Conservation (phyloP, 208 protist genomes). For the Tritrichomonas foetus region DNA sequence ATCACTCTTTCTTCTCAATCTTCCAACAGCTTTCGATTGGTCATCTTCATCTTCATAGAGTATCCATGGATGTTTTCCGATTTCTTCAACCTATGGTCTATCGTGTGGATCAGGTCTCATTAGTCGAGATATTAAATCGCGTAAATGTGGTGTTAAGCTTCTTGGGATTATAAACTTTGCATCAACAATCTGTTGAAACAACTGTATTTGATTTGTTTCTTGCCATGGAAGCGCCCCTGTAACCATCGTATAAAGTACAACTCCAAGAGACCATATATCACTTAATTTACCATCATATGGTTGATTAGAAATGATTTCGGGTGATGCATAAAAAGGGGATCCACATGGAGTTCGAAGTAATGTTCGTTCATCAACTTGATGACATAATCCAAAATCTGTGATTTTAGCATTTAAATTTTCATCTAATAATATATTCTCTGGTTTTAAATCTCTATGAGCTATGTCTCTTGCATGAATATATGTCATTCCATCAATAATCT, state of each 20-base stretch:
- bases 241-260: neutral
- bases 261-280: neutral
- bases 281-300: neutral
- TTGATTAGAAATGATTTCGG: neutral
- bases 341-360: neutral
- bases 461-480: conserved; percentile 43
- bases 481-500: conserved; percentile 27
- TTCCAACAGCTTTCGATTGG: too few relatives aligned
- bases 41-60: too few relatives aligned
- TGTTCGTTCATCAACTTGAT: neutral
- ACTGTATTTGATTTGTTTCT: neutral
- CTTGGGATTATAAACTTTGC: neutral
- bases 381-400: conserved; percentile 4
- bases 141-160: neutral
- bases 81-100: neutral
- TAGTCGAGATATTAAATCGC: neutral
- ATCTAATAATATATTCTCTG: neutral
- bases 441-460: conserved; percentile 46
- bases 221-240: neutral
- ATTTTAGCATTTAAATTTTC: neutral
- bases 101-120: neutral
- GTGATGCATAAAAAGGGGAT: neutral
- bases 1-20: too few relatives aligned
- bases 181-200: neutral
- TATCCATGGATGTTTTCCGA: neutral